Conservation (phyloP, 768 basidiomycete species). For the Wakefieldia striispora region DNA sequence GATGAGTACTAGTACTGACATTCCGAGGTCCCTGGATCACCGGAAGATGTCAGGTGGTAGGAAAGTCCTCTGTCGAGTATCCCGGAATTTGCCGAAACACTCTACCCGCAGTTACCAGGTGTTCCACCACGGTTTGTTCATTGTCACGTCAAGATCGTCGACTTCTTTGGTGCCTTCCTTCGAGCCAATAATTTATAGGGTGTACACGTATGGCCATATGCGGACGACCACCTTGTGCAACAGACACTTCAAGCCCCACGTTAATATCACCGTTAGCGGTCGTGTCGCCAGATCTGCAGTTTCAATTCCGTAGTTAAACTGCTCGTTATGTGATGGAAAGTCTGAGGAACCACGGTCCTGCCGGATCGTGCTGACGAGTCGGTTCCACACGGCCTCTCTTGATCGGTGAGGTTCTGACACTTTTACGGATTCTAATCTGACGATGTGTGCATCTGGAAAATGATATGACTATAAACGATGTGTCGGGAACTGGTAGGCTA, state of each 20-base stretch:
- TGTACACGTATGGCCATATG: conserved; percentile 7
- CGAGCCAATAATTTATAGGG: conserved; percentile 10
- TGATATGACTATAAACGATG: conserved; percentile 9
- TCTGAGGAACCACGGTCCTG: too few relatives aligned
- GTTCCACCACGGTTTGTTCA: conserved; percentile 10
- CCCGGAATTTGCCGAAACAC: conserved; percentile 14
- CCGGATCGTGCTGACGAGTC: background rate
- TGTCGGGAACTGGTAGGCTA: conserved; percentile 8
- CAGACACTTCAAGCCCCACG: too few relatives aligned
- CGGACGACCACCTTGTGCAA: background rate
- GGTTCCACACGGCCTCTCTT: conserved; percentile 9
- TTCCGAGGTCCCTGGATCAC: background rate
- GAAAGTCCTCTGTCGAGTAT: background rate
- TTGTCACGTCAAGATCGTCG: conserved; percentile 25
- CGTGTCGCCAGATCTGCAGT: too few relatives aligned
- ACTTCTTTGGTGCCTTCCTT: conserved; percentile 20
- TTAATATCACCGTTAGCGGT: too few relatives aligned
- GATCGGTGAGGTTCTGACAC: conserved; percentile 17
- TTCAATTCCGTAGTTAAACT: background rate
- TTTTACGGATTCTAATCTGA: conserved; percentile 9
- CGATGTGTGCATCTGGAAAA: conserved; percentile 10
- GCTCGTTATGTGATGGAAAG: background rate
- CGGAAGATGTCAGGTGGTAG: too few relatives aligned
- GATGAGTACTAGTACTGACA: too few relatives aligned
- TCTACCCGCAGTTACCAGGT: background rate